Percentiles rank a stretch among this genome's conserved stretches.
These are phyloP conservation scores for Dillenia turbinata DNA, from an alignment of 164 flowering plant species.

Conservation along the genomic window DNA sequence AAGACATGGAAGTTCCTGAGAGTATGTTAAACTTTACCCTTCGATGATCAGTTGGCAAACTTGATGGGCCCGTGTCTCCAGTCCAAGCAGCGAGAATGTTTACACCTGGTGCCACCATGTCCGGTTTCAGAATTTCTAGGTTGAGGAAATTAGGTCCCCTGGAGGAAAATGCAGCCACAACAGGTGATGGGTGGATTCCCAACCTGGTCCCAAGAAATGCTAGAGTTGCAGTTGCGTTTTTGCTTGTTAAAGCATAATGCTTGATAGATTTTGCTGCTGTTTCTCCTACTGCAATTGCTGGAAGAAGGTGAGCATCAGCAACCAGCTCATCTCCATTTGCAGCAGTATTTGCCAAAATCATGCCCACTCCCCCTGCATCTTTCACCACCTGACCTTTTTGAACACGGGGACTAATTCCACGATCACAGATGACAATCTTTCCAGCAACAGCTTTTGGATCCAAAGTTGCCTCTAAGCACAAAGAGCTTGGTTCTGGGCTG, in stretches of 20 bases:
- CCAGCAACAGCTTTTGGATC: constrained; percentile 32
- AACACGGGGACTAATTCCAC: constrained; percentile 48
- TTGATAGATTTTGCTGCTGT: constrained; percentile 31
- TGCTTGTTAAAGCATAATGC: constrained; percentile 22
- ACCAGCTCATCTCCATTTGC: constrained; percentile 52
- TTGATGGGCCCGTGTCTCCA: constrained; percentile 37
- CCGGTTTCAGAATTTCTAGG: constrained; percentile 45
- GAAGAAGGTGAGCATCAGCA: constrained; percentile 51
- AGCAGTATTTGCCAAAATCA: constrained; percentile 44
- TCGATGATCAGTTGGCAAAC: constrained; percentile 34
- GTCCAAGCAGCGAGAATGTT: constrained; percentile 59
- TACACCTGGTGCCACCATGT: constrained; percentile 50
- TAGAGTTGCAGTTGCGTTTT: constrained; percentile 32
- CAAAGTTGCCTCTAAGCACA: constrained; percentile 54
- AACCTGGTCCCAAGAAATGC: constrained; percentile 37
- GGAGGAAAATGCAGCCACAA: constrained; percentile 54
- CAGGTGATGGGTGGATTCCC: constrained; percentile 42
- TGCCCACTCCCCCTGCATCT: constrained; percentile 48
- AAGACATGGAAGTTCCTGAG: constrained; percentile 61
- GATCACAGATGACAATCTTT: constrained; percentile 54
- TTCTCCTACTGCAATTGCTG: constrained; percentile 48
- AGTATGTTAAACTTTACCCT: constrained; percentile 42
- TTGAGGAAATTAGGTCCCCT: constrained; percentile 46
- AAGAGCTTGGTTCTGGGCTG: constrained; percentile 43
- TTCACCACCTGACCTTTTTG: constrained; percentile 54